phyloP scores from a whole-genome alignment of 2,329 filamentous ascomycete species.

The Juglanconis juglandina region DNA sequence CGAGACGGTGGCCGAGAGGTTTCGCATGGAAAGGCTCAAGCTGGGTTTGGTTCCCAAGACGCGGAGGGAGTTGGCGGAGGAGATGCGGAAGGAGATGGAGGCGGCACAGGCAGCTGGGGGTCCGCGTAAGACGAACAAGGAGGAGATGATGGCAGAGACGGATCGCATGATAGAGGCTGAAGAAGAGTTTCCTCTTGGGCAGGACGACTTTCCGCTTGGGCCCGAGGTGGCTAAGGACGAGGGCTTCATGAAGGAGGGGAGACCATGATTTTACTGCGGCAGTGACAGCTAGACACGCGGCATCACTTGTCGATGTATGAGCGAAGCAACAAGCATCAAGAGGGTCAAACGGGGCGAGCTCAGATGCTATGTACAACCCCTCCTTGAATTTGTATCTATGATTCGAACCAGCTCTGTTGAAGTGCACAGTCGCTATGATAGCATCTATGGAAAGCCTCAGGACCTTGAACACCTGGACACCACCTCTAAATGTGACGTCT shows the following conservation, averaged over 20 bases:
- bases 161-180: conserved; percentile 37
- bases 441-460: not conserved
- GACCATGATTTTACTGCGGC: not conserved
- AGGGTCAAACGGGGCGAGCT: not conserved
- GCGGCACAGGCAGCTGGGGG: not conserved
- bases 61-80: conserved; percentile 28
- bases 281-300: not conserved
- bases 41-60: conserved; percentile 60
- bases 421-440: not conserved
- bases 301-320: not conserved
- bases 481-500: conserved; percentile 23
- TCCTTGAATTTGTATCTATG: not conserved
- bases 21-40: conserved; percentile 60
- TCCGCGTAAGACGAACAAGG: not conserved
- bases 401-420: not conserved
- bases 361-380: not conserved
- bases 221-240: conserved; percentile 21
- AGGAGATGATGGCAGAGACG: conserved; percentile 36
- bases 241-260: conserved; percentile 28
- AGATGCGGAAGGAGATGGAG: conserved; percentile 6
- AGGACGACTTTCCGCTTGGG: conserved; percentile 36
- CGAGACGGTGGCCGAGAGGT: conserved; percentile 58
- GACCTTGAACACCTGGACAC: not conserved
- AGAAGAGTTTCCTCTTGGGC: conserved; percentile 45
- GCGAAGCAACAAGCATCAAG: not conserved